Base-by-base conservation (phyloP, 83 land plant species). In the Picea abies region DNA sequence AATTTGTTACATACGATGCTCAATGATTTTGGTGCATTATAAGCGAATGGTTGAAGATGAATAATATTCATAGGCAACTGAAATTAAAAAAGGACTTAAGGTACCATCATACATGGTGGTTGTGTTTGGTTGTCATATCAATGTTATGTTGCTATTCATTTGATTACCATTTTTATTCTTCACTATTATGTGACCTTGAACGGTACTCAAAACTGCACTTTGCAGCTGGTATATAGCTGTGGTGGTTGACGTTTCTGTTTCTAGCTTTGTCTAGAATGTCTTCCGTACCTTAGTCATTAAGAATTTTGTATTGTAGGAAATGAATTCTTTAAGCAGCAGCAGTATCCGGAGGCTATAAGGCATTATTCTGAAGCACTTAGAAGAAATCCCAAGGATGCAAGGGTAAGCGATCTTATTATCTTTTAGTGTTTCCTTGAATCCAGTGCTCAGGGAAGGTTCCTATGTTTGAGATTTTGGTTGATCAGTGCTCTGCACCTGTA, bases 341-440 rank as follows among this genome's bases (percentile, higher is more conserved):
- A 96, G 79, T 97, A 97, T 80, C 99, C 99, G 1, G 99, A 97
- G 82, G 98, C 99, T 78, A 84, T 97, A 20, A 96, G 88, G 85
- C 99, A 97, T 83, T 97, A 97, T 83, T 87, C 93, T 12, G 99
- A 97, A 84, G 93, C 99, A 3, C 41, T 97, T 14, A 90, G 85
- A 82, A 97, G 99, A 83, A 97, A 96, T 77, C 99, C 99, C 0
- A 83, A 87, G 1, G 99, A 97, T 70, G 88, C 89, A 17, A 97
- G 88, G 98, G 99, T 91, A 83, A 58, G 35, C 7, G 17, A 16
- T 65, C 72, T 52, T 75, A 32, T 1, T 20, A 19, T 70, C 52
- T 82, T 70, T 44, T 3, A 39, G 22, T 52, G 17, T 12, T 25
- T 81, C 35, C 23, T 44, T 71, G 79, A 65, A 41, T 2, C 22